phyloP scores from a whole-genome alignment of 169 alveolate genomes.

The Neospora caninum region DNA sequence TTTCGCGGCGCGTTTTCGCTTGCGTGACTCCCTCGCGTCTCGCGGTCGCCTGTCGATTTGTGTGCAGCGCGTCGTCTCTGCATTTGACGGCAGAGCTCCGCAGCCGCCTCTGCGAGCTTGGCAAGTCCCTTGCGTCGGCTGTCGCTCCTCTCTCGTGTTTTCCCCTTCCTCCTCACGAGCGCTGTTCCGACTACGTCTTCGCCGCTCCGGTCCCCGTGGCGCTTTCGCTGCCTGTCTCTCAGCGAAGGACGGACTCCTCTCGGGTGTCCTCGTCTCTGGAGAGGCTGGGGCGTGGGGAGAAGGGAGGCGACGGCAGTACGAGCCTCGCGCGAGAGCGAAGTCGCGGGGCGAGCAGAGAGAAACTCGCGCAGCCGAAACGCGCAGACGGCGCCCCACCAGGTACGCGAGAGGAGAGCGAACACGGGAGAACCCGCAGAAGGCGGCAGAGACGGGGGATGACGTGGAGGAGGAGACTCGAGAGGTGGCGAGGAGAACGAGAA shows the following conservation, averaged over 20 bases:
- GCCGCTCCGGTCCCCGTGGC: neutral
- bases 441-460: no score
- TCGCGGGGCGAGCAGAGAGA: no score
- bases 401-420: no score
- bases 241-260: neutral
- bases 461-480: no score
- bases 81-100: neutral
- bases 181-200: neutral
- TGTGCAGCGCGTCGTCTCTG: neutral
- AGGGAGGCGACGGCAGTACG: neutral
- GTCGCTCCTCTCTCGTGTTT: neutral
- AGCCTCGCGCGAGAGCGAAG: no score
- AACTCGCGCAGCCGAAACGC: no score
- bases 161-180: neutral
- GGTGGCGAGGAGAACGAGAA: no score
- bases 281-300: neutral
- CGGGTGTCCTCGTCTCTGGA: neutral
- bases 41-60: no score
- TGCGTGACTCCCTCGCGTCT: neutral
- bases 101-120: neutral
- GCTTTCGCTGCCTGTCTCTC: neutral
- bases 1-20: neutral
- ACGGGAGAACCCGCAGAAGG: no score
- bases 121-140: neutral
- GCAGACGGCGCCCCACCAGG: no score